A percentile compares a stretch with the other conserved stretches of the same genome.
These are phyloP conservation scores for Blastocladiella britannica DNA, from an alignment of 192 early-diverging fungal species.

Conservation along the genomic window DNA sequence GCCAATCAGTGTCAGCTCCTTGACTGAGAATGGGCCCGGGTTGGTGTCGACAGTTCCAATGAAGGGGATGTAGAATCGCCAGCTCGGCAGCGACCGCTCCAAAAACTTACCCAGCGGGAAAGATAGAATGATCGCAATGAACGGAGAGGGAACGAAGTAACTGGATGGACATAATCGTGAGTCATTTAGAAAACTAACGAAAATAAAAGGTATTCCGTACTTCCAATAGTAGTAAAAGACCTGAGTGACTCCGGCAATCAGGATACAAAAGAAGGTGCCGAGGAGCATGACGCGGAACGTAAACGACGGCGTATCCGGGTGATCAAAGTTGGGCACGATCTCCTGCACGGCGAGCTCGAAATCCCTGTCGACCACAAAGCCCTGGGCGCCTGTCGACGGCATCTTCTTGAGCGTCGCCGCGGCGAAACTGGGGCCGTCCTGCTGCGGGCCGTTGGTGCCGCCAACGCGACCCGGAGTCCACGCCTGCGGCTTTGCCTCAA, in stretches of 20 bases:
- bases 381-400: too few relatives aligned
- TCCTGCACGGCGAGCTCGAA: neutral
- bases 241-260: too few relatives aligned
- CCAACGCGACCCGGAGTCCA: too few relatives aligned
- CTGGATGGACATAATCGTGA: too few relatives aligned
- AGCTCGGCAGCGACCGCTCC: neutral
- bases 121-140: neutral
- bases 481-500: too few relatives aligned
- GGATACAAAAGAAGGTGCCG: slow-evolving; percentile 6
- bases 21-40: slow-evolving; percentile 69
- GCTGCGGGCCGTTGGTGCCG: too few relatives aligned
- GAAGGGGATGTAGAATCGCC: neutral
- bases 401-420: too few relatives aligned
- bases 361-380: neutral
- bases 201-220: too few relatives aligned
- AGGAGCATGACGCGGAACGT: slow-evolving; percentile 12
- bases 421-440: too few relatives aligned
- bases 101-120: neutral
- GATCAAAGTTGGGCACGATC: slow-evolving; percentile 10
- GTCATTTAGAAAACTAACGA: too few relatives aligned
- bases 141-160: too few relatives aligned
- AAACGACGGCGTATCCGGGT: slow-evolving; percentile 8
- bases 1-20: slow-evolving; percentile 68
- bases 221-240: too few relatives aligned
- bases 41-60: slow-evolving; percentile 17